Evolutionary conservation across 2,329 filamentous ascomycete species (phyloP).

Genomic region (Endoconidiophora polonica): DNA sequence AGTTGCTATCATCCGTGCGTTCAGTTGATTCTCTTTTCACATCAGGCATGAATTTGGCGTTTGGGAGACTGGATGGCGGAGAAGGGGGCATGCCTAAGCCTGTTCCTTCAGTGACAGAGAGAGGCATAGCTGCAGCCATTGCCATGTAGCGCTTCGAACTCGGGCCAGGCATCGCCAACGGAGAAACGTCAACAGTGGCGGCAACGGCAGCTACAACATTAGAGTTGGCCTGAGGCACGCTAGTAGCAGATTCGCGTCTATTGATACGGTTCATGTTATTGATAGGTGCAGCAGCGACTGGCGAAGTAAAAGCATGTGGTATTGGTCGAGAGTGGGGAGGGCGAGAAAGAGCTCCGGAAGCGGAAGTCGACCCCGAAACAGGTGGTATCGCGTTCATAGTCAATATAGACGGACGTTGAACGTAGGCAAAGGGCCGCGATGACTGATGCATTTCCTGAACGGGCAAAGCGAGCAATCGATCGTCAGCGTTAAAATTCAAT

Average conservation of each 20-base stretch:
- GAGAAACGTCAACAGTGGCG: slow-evolving; percentile 31
- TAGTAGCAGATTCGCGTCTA: slow-evolving; percentile 84
- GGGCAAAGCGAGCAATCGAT: slow-evolving; percentile 16
- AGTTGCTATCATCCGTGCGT: slow-evolving; percentile 43
- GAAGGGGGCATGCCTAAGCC: slow-evolving; percentile 19
- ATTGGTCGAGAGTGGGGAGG: neutral
- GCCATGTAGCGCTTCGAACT: slow-evolving; percentile 10
- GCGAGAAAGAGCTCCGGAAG: slow-evolving; percentile 16
- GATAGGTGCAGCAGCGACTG: slow-evolving; percentile 50
- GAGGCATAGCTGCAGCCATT: neutral
- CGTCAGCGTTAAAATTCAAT: slow-evolving; percentile 9
- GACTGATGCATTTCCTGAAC: slow-evolving; percentile 46
- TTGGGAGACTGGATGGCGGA: slow-evolving; percentile 52
- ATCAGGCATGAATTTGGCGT: slow-evolving; percentile 33
- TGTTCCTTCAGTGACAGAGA: neutral
- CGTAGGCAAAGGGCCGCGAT: slow-evolving; percentile 34
- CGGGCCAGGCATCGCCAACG: slow-evolving; percentile 24
- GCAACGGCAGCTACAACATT: slow-evolving; percentile 8
- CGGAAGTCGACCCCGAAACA: neutral
- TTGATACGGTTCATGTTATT: slow-evolving; percentile 75
- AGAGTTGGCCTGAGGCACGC: slow-evolving; percentile 20
- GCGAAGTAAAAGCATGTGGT: slow-evolving; percentile 34
- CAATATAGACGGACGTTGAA: slow-evolving; percentile 8
- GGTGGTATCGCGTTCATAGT: slow-evolving; percentile 20
- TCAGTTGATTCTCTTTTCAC: slow-evolving; percentile 33